phyloP scores from a whole-genome alignment of 768 basidiomycete genomes.

The Hortiboletus campestris region DNA sequence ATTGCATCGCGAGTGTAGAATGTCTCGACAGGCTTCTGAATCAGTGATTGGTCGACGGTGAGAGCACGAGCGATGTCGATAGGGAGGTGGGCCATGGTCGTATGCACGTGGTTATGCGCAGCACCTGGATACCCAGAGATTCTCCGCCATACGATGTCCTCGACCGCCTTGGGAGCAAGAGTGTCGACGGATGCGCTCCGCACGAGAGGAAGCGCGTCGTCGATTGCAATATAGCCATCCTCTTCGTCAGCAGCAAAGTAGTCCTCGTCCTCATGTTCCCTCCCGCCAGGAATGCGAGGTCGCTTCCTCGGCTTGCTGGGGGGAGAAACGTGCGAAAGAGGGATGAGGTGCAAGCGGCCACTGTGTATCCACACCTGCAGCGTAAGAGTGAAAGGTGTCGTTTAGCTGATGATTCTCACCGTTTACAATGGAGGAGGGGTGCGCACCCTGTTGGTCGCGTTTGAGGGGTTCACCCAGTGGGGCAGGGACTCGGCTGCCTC shows the following conservation, averaged over 20 bases:
- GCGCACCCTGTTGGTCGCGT: slow-evolving; percentile 90
- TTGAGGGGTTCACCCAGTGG: slow-evolving; percentile 86
- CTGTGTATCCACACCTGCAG: slow-evolving; percentile 86
- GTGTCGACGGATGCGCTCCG: slow-evolving; percentile 55
- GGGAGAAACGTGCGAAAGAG: slow-evolving; percentile 71
- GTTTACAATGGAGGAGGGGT: slow-evolving; percentile 22
- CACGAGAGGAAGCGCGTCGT: slow-evolving; percentile 65
- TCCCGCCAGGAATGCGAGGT: slow-evolving; percentile 41
- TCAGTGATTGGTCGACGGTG: slow-evolving; percentile 55
- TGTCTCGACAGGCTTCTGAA: slow-evolving; percentile 85
- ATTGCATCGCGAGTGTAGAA: slow-evolving; percentile 95
- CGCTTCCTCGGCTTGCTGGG: slow-evolving; percentile 53
- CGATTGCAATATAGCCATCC: slow-evolving; percentile 51
- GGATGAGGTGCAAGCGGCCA: slow-evolving; percentile 83
- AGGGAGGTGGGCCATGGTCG: slow-evolving; percentile 77
- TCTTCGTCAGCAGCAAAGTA: slow-evolving; percentile 38
- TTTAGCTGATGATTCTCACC: slow-evolving; percentile 35
- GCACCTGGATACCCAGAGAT: slow-evolving; percentile 76
- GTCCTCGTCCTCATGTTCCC: slow-evolving; percentile 54
- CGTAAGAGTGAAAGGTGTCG: slow-evolving; percentile 30
- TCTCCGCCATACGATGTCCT: slow-evolving; percentile 66
- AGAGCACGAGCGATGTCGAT: slow-evolving; percentile 76
- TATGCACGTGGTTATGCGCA: slow-evolving; percentile 66
- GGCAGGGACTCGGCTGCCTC: slow-evolving; percentile 92
- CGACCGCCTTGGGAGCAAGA: slow-evolving; percentile 56